Base-by-base conservation (phyloP, 768 basidiomycete genomes). In the Porpolomopsis calyptriformis region DNA sequence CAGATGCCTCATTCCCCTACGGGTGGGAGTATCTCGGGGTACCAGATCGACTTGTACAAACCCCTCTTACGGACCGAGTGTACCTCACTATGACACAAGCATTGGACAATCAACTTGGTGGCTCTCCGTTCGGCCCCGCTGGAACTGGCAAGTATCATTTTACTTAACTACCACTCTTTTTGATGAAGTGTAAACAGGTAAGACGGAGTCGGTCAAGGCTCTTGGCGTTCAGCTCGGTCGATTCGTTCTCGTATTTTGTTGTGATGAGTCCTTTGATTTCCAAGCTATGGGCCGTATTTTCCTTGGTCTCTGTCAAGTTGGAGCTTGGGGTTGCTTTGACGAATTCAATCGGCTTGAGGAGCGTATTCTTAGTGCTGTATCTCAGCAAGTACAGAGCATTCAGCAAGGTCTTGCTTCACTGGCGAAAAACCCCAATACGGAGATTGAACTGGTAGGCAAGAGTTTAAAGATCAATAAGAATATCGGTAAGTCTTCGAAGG, bases 231-330 rank as follows among this genome's bases (percentile, higher is more conserved):
- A 96, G 56, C 79, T 99, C 4, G 96, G 96, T 33, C 82, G 96
- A 29, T 99, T 99, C 57, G 96, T 99, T n/a, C 74, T 99, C 40
- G 96, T 99, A n/a, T 99, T 99, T 69, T 98, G 96, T 61, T 99
- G 96, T 58, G 96, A 99, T 64, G 96, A 99, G 63, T 96, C 89
- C 0, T 98, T 99, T 64, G 96, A 99, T 64, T 98, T 98, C 73
- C 93, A 98, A 61, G 96, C 96, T 1, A 98, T 99, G 96, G 96
- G 96, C 52, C 87, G 96, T 52, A 98, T 99, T 55, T 99, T 99
- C 60, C 82, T 98, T 55, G 96, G 96, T 43, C 77, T 99, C 11
- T 99, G 96, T 66, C 93, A 96, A 71, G 96, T 98, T 27, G 96
- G 96, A 25, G 96, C 96, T 0, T 99, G 96, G 96, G 96, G 96